phyloP scores from a whole-genome alignment of 2,329 filamentous ascomycete genomes.

The Amauroascus niger region DNA sequence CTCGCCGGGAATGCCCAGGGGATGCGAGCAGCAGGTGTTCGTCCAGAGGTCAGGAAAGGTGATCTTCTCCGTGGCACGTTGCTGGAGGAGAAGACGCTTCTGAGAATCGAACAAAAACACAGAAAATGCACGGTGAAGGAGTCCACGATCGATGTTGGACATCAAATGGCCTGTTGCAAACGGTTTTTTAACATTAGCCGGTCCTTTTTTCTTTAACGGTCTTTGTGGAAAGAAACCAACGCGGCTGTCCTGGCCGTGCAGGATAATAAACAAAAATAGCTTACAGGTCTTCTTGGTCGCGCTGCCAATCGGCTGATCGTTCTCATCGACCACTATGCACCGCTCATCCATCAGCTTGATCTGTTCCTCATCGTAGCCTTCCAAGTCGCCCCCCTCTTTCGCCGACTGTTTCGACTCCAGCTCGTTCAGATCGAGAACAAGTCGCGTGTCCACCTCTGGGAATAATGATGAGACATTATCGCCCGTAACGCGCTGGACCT shows the following conservation, averaged over 20 bases:
- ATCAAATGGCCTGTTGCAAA: slow-evolving; percentile 74
- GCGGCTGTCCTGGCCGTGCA: no score
- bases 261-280: background rate
- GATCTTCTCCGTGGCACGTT: slow-evolving; percentile 93
- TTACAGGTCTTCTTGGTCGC: slow-evolving; percentile 97
- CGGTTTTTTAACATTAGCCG: background rate
- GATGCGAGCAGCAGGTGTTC: slow-evolving; percentile 98
- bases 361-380: slow-evolving; percentile 93
- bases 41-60: slow-evolving; percentile 99
- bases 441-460: slow-evolving; percentile 61
- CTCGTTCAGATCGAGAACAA: slow-evolving; percentile 44
- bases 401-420: slow-evolving; percentile 32
- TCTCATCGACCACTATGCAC: slow-evolving; percentile 89
- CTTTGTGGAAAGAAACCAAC: background rate
- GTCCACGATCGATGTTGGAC: slow-evolving; percentile 94
- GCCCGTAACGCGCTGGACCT: slow-evolving; percentile 61
- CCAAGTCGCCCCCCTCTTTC: slow-evolving; percentile 58
- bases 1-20: slow-evolving; percentile 81
- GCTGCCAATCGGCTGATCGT: slow-evolving; percentile 87
- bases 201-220: background rate
- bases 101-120: slow-evolving; percentile 95
- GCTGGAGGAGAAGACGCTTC: slow-evolving; percentile 87
- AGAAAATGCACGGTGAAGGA: slow-evolving; percentile 94
- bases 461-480: slow-evolving; percentile 81
- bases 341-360: slow-evolving; percentile 98